phyloP scores from a whole-genome alignment of 305 asterid genomes.

The Fraxinus nigra region DNA sequence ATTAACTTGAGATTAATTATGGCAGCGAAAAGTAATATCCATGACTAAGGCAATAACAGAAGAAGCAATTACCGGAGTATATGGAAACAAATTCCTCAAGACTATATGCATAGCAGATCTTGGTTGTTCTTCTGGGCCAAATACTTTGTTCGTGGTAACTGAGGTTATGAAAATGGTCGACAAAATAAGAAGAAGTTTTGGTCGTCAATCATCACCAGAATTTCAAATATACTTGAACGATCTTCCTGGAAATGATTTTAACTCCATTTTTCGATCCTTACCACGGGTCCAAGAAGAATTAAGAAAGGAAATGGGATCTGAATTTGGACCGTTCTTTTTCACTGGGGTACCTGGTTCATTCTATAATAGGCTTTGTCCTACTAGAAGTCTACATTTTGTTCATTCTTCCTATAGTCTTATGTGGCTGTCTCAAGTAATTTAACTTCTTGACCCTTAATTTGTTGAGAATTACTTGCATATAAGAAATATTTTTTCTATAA shows the following conservation, averaged over 20 bases:
- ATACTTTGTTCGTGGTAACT: constrained; percentile 30
- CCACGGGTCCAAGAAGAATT: constrained; percentile 30
- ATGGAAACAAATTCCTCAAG: constrained; percentile 14
- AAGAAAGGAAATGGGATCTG: constrained; percentile 11
- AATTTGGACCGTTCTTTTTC: constrained; percentile 29
- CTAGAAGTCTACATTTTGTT: constrained; percentile 42
- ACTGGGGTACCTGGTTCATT: constrained; percentile 46
- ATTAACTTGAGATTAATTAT: background rate
- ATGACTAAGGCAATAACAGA: constrained; percentile 38
- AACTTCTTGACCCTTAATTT: too few species aligned
- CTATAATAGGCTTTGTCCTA: constrained; percentile 41
- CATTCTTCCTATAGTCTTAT: constrained; percentile 59
- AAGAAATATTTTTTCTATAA: too few species aligned
- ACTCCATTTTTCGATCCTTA: constrained; percentile 35
- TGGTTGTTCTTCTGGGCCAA: constrained; percentile 69
- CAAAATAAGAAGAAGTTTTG: constrained; percentile 15
- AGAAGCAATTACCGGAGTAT: constrained; percentile 39
- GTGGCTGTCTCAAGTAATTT: constrained; percentile 56
- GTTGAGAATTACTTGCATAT: too few species aligned
- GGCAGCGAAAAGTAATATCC: constrained; percentile 39
- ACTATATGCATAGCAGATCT: constrained; percentile 42
- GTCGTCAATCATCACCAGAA: constrained; percentile 25
- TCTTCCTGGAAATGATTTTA: constrained; percentile 60
- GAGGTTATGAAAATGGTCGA: constrained; percentile 33
- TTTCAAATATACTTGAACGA: constrained; percentile 42